A percentile compares a stretch with the other conserved stretches of the same genome.
phyloP scores from a whole-genome alignment of 1,284 basidiomycete genomes.

The Porodaedalea pini region DNA sequence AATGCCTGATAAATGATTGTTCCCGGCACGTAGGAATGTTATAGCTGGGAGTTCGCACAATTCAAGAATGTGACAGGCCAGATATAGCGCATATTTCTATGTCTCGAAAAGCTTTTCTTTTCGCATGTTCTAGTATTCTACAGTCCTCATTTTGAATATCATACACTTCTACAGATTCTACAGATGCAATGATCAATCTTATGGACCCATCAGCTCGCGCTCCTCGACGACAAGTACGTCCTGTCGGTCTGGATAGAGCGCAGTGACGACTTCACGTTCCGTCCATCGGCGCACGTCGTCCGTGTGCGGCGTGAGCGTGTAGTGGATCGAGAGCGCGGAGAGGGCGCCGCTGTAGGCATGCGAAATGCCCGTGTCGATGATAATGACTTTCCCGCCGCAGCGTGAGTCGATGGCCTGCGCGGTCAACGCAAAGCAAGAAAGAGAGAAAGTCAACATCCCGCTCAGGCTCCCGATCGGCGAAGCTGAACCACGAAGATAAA shows the following conservation, averaged over 20 bases:
- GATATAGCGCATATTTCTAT: background rate
- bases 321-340: constrained; percentile 82
- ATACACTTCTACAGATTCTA: background rate
- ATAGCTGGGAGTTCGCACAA: constrained; percentile 68
- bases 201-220: constrained; percentile 43
- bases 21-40: constrained; percentile 56
- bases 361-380: constrained; percentile 92
- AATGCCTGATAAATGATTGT: background rate
- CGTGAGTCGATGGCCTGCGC: constrained; percentile 82
- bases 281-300: constrained; percentile 48
- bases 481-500: background rate
- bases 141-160: background rate
- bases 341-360: constrained; percentile 90
- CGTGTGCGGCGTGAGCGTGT: constrained; percentile 60
- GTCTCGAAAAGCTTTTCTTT: no score
- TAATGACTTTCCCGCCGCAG: constrained; percentile 83
- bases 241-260: constrained; percentile 62
- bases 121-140: no score
- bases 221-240: constrained; percentile 52
- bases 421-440: constrained; percentile 40
- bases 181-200: background rate
- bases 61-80: constrained; percentile 29
- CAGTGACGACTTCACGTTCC: constrained; percentile 77
- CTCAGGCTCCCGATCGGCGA: no score
- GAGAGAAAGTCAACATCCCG: no score